Base-by-base conservation (phyloP, 1,284 basidiomycete genomes). In the Waitea zeae region DNA sequence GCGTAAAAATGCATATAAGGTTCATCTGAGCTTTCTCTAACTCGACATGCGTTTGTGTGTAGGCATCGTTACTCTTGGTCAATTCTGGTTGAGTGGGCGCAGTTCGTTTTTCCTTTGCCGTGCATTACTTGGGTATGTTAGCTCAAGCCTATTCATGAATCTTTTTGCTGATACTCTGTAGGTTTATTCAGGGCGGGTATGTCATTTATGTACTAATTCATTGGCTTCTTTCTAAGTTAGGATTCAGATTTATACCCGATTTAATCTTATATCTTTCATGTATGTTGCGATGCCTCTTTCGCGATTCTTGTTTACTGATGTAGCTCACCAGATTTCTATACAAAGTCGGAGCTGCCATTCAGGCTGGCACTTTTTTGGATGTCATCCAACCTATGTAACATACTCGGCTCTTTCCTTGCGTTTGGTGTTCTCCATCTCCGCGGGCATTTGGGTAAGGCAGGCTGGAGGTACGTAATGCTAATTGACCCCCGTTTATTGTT, bases 271-370 rank as follows among this genome's bases (percentile, higher is more conserved):
- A n/a, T n/a, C n/a, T n/a, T n/a, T n/a, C n/a, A n/a, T n/a, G n/a
- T n/a, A n/a, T n/a, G n/a, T n/a, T n/a, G n/a, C n/a, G n/a, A n/a
- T n/a, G n/a, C n/a, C n/a, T n/a, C n/a, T n/a, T n/a, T n/a, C n/a
- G n/a, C n/a, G n/a, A n/a, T n/a, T n/a, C n/a, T n/a, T n/a, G n/a
- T n/a, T n/a, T n/a, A n/a, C n/a, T n/a, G n/a, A n/a, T n/a, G n/a
- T n/a, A n/a, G n/a, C n/a, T n/a, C n/a, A n/a, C 74, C 72, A 1
- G 79, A 79, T 47, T 81, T 70, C 45, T 79, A 79, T 49, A 77
- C 69, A 3, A 74, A 71, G 48, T 62, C 53, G 4, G 73, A 78
- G 46, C 58, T 83, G 3, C 77, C 77, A 0, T 50, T 80, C 28
- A 68, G 80, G 2, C 54, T 82, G 5, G 64, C 71, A 0, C 53